Evolutionary conservation across 2,329 filamentous ascomycete genomes (phyloP).

Genomic region (Raffaelea arxii): DNA sequence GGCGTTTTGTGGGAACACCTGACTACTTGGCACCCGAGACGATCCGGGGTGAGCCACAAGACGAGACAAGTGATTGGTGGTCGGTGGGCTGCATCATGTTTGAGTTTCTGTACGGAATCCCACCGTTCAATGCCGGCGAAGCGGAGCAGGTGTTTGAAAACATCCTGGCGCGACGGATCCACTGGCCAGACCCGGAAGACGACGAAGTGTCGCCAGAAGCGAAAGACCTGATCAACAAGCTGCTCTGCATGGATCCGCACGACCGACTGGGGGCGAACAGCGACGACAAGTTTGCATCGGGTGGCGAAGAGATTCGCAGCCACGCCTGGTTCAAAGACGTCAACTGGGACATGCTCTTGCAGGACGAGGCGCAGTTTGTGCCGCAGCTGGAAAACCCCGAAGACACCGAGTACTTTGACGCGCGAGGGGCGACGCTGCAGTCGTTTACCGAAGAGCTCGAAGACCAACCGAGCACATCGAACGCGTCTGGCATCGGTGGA

Average conservation of each 20-base stretch:
- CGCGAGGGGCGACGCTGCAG: slow-evolving; percentile 81
- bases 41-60: slow-evolving; percentile 87
- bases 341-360: slow-evolving; percentile 83
- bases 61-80: slow-evolving; percentile 99
- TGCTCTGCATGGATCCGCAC: slow-evolving; percentile 76
- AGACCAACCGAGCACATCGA: slow-evolving; percentile 71
- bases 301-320: slow-evolving; percentile 81
- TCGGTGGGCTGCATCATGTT: slow-evolving; percentile 98
- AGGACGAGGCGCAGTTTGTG: slow-evolving; percentile 93
- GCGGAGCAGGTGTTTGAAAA: slow-evolving; percentile 96
- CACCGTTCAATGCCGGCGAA: slow-evolving; percentile 83
- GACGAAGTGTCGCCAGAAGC: slow-evolving; percentile 76
- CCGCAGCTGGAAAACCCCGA: slow-evolving; percentile 88
- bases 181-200: slow-evolving; percentile 81
- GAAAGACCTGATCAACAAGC: slow-evolving; percentile 86
- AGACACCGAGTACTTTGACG: slow-evolving; percentile 96
- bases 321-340: slow-evolving; percentile 84
- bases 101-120: slow-evolving; percentile 87
- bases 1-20: slow-evolving; percentile 90
- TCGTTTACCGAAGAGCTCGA: slow-evolving; percentile 92
- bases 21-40: slow-evolving; percentile 97
- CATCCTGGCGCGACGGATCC: slow-evolving; percentile 79
- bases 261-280: slow-evolving; percentile 78
- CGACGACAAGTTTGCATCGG: slow-evolving; percentile 70
- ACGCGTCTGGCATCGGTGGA: too few species aligned